Conservation (phyloP, 202 grass and related monocot genomes). For the Cymbopogon flexuosus region DNA sequence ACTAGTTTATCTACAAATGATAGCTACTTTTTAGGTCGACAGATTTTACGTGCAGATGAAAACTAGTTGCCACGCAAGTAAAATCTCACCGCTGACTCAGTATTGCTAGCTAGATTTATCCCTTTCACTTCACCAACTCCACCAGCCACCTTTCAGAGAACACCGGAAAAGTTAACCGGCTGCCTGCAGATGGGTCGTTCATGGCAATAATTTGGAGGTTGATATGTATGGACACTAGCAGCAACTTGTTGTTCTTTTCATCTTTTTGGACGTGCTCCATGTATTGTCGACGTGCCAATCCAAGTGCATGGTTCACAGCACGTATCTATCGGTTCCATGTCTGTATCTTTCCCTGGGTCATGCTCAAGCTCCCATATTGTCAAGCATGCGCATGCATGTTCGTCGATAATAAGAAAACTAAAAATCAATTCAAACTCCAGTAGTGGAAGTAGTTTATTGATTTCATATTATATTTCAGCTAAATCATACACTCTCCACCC, state of each 20-base stretch:
- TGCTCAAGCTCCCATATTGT: neutral
- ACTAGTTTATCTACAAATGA: conserved; percentile 23
- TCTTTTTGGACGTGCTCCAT: neutral
- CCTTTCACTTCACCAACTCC: neutral
- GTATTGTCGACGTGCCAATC: neutral
- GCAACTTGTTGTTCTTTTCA: neutral
- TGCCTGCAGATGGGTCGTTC: neutral
- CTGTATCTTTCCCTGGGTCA: neutral
- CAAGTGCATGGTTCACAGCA: neutral
- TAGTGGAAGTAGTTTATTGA: no score
- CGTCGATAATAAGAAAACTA: no score
- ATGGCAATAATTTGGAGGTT: conserved; percentile 5
- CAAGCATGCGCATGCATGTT: neutral
- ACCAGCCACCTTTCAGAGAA: neutral
- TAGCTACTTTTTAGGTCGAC: conserved; percentile 39
- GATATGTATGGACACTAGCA: conserved; percentile 15
- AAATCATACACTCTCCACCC: no score
- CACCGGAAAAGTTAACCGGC: neutral
- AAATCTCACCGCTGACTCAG: neutral
- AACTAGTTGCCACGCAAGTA: conserved; percentile 39
- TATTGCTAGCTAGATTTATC: neutral
- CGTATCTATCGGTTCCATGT: neutral
- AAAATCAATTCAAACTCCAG: no score
- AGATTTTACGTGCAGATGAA: conserved; percentile 35
- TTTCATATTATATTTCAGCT: no score